Conservation (phyloP, 257 asterid genomes). For the Ajuga chamaepitys region DNA sequence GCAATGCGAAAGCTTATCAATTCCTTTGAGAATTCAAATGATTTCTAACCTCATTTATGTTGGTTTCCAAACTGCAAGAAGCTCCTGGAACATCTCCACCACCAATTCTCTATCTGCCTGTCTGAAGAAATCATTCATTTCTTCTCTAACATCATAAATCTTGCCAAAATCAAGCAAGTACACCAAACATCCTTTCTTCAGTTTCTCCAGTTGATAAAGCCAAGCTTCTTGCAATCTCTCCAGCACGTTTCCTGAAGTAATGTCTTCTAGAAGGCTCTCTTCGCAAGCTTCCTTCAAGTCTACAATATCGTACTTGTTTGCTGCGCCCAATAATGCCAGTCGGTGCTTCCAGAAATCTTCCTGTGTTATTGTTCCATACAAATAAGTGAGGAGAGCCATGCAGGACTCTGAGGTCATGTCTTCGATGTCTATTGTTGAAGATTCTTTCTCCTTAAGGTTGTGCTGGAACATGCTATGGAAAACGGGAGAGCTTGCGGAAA, state of each 20-base stretch:
- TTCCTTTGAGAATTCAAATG: neutral
- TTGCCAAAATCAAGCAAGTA: constrained; percentile 87
- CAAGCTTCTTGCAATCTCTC: constrained; percentile 93
- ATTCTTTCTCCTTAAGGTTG: constrained; percentile 79
- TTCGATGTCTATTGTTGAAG: constrained; percentile 65
- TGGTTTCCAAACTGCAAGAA: constrained; percentile 84
- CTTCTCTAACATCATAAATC: constrained; percentile 82
- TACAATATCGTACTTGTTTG: constrained; percentile 75
- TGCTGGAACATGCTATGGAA: constrained; percentile 89
- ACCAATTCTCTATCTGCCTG: constrained; percentile 71
- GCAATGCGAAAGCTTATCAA: neutral
- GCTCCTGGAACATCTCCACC: constrained; percentile 82
- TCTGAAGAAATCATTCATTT: constrained; percentile 57
- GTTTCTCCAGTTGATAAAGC: constrained; percentile 71
- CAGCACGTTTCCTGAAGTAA: constrained; percentile 76
- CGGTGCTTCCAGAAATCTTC: constrained; percentile 95
- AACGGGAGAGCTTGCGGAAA: constrained; percentile 83
- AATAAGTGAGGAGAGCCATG: constrained; percentile 64
- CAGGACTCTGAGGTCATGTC: constrained; percentile 88
- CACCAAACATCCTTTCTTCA: constrained; percentile 84
- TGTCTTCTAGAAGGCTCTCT: constrained; percentile 82
- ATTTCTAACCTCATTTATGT: constrained; percentile 30
- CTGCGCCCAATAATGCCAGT: constrained; percentile 67
- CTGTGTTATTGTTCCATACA: constrained; percentile 76
- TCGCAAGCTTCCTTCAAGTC: constrained; percentile 86